Conservation (phyloP, 2,329 filamentous ascomycete species). For the Teratosphaeria gauchensis region DNA sequence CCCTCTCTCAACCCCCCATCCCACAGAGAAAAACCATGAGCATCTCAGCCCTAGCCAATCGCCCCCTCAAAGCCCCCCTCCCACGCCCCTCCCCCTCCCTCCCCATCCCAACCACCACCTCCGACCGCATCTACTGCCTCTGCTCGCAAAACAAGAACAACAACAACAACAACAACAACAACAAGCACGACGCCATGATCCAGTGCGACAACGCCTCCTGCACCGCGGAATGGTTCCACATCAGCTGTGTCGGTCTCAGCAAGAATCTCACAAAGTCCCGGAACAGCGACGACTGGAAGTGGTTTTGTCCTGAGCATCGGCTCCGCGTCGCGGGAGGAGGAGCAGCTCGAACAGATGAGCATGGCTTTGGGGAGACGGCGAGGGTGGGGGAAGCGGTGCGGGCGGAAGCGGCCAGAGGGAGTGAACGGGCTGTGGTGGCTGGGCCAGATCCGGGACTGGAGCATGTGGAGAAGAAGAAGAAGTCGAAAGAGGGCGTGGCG, state of each 20-base stretch:
- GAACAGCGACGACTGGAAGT: background rate
- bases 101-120: background rate
- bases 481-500: too few relatives aligned
- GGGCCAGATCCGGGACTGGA: background rate
- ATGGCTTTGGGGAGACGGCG: background rate
- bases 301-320: background rate
- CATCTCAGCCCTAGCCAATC: background rate
- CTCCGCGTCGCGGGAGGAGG: background rate
- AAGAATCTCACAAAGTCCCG: background rate
- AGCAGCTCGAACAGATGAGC: background rate
- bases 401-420: background rate
- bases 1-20: background rate
- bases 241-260: background rate
- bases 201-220: background rate
- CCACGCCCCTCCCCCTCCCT: background rate
- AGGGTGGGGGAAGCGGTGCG: background rate
- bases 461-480: too few relatives aligned
- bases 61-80: background rate
- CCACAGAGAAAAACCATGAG: background rate
- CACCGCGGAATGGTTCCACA: background rate
- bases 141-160: background rate
- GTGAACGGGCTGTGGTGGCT: background rate
- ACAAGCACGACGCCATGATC: background rate
- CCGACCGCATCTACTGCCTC: background rate
- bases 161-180: background rate